A percentile compares a stretch with the other conserved stretches of the same genome.
phyloP scores from a whole-genome alignment of 306 rosid genomes.

The Styphnolobium japonicum region DNA sequence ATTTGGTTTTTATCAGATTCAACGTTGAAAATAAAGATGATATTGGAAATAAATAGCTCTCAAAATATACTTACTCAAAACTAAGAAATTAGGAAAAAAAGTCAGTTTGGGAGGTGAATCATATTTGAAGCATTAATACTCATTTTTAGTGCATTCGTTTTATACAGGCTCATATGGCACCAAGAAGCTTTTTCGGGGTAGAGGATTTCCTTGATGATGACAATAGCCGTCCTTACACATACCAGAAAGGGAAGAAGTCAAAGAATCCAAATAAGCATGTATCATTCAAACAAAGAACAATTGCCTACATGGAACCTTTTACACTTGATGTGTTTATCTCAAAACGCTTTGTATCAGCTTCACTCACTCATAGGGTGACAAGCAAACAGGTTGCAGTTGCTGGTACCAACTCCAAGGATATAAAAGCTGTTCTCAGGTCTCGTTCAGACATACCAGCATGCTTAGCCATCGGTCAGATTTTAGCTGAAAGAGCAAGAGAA shows the following conservation, averaged over 20 bases:
- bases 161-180: slow-evolving; percentile 57
- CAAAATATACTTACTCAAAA: background rate
- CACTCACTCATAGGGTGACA: slow-evolving; percentile 87
- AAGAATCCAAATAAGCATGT: slow-evolving; percentile 83
- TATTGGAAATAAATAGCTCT: background rate
- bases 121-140: background rate
- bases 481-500: slow-evolving; percentile 89
- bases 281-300: slow-evolving; percentile 84
- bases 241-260: slow-evolving; percentile 79
- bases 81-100: background rate
- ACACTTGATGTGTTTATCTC: slow-evolving; percentile 91
- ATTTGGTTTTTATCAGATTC: background rate
- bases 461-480: slow-evolving; percentile 71
- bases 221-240: slow-evolving; percentile 86
- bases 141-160: background rate
- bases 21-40: background rate
- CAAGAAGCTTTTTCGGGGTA: slow-evolving; percentile 92
- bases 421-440: slow-evolving; percentile 78
- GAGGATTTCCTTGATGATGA: slow-evolving; percentile 88
- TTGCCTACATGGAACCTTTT: slow-evolving; percentile 93
- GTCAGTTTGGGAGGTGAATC: background rate
- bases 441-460: slow-evolving; percentile 94
- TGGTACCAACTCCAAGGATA: slow-evolving; percentile 95
- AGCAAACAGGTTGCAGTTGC: slow-evolving; percentile 96
- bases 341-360: slow-evolving; percentile 91